Evolutionary conservation across 176 grass and related monocot genomes (phyloP), one percentile per base, ranked within the genome.

Genomic region (Triticum dicoccoides): DNA sequence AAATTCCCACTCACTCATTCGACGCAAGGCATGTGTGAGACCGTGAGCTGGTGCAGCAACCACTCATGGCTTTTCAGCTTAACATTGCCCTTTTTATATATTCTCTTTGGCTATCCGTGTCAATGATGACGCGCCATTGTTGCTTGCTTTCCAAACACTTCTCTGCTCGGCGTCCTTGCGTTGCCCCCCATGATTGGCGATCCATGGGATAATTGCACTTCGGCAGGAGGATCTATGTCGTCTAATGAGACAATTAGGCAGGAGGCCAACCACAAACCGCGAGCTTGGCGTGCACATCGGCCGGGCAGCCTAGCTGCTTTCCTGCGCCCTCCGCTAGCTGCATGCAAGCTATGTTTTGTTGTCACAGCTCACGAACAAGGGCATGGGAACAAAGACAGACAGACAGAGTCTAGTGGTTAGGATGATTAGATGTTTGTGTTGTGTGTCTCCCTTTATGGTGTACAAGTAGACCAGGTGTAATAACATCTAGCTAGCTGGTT

Each of bases 191-290:
- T 75, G 63, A 89, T 77, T 80, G 69, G 69, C 47, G 73, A 87
- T 83, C 81, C 69, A 17, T 54, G 80, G 30, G 80, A 88, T 89
- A 94, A 62, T 11, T 61, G 72, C 52, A 65, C 83, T 81, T 86
- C 82, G 81, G 65, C 76, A 35, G 82, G 84, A 69, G 87, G 86
- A 93, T 87, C 80, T 49, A 73, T 94, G 88, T 94, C 92, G 75
- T 90, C 92, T 90, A 92, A 94, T 85, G 83, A 91, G 88, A 97
- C 90, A 92, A 54, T 76, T 76, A 76, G 85, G 32, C 44, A 37
- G 80, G 80, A 65, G 45, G 23, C 47, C 83, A 83, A 68, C 85
- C 70, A 78, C 74, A 89, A 80, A 44, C 84, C 80, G 62, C 62
- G 54, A 39, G 67, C 25, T 21, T 81, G 76, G 41, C 56, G 41